These are phyloP conservation scores for Xanthoconium separans DNA, from an alignment of 1,284 basidiomycete species.

Conservation along the genomic window DNA sequence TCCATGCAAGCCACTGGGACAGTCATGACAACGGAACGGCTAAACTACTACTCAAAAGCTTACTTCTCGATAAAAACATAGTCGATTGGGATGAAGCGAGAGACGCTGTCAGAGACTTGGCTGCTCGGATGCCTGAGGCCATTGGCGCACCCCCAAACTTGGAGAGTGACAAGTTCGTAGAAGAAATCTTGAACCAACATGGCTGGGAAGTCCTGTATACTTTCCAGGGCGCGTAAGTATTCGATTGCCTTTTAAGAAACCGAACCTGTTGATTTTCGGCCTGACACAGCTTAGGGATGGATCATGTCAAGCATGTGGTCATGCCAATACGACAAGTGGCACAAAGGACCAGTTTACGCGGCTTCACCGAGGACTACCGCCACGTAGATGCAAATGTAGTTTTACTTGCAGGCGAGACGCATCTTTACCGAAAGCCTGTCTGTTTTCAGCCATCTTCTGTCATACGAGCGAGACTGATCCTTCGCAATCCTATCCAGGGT, in stretches of 20 bases:
- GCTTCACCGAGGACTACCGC: constrained; percentile 36
- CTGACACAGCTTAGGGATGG: constrained; percentile 37
- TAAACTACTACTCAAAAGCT: constrained; percentile 14
- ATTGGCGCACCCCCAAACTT: constrained; percentile 3
- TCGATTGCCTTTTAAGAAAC: neutral
- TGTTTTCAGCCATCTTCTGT: constrained; percentile 5
- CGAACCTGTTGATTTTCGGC: neutral
- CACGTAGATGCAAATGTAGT: constrained; percentile 35
- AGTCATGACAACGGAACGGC: constrained; percentile 2
- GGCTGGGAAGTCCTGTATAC: constrained; percentile 36
- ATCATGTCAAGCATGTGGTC: constrained; percentile 39
- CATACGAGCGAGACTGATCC: neutral
- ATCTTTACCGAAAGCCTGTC: constrained; percentile 39
- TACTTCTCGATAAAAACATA: constrained; percentile 25
- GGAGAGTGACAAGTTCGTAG: constrained; percentile 29
- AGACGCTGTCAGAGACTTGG: constrained; percentile 17
- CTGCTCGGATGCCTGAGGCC: constrained; percentile 14
- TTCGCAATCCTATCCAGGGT: constrained; percentile 23
- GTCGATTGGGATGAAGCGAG: constrained; percentile 33
- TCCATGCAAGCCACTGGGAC: constrained; percentile 23
- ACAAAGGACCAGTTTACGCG: constrained; percentile 29
- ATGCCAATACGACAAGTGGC: constrained; percentile 36
- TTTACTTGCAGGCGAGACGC: constrained; percentile 39
- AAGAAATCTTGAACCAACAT: constrained; percentile 28
- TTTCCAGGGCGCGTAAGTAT: constrained; percentile 37